Percentiles rank a stretch among this genome's conserved stretches.
Evolutionary conservation across 768 basidiomycete species (phyloP).

Genomic region (Boletus subparvulus): DNA sequence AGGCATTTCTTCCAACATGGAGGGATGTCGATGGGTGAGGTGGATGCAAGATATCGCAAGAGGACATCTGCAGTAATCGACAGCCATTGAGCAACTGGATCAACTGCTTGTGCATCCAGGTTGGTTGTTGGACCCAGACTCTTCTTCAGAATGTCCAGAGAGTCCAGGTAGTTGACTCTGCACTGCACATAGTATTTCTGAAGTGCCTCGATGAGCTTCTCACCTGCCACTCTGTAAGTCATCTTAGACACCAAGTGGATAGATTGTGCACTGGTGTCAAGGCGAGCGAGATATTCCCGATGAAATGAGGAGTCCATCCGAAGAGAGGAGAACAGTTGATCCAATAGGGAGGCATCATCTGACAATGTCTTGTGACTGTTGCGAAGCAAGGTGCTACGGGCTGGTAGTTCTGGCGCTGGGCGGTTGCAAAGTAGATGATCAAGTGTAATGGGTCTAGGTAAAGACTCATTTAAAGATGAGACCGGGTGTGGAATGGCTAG

Average conservation of each 20-base stretch:
- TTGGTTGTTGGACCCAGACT: background rate
- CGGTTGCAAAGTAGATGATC: background rate
- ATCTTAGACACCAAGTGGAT: background rate
- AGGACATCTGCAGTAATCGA: background rate
- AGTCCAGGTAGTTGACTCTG: background rate
- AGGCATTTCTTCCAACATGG: background rate
- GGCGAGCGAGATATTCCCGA: background rate
- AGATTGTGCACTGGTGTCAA: background rate
- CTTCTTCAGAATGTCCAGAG: background rate
- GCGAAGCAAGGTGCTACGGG: background rate
- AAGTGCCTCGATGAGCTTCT: background rate
- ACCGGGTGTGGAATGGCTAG: background rate
- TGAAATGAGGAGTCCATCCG: background rate
- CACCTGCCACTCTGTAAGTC: background rate
- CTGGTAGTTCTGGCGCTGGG: background rate
- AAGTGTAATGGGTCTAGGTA: background rate
- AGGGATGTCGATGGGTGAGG: background rate
- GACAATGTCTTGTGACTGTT: background rate
- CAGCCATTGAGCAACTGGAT: background rate
- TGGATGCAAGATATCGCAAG: background rate
- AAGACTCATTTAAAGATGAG: background rate
- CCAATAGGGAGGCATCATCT: background rate
- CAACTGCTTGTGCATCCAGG: constrained; percentile 6
- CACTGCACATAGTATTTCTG: background rate
- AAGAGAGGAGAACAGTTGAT: background rate